Conservation (phyloP, 2,329 filamentous ascomycete genomes). For the Diaporthe humulicola region DNA sequence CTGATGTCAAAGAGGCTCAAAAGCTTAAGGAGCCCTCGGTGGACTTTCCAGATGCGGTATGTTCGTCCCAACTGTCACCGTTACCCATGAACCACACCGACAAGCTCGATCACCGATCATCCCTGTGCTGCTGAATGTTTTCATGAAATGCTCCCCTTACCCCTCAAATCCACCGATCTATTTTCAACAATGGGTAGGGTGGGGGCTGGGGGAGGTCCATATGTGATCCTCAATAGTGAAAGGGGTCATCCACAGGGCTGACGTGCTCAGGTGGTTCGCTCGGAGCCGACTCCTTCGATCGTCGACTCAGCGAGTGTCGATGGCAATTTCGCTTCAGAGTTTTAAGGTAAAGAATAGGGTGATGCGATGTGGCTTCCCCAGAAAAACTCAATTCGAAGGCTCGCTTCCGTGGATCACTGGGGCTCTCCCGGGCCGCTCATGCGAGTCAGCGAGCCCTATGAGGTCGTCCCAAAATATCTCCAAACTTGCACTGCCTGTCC, state of each 20-base stretch:
- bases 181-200: not conserved
- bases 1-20: conserved; percentile 27
- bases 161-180: conserved; percentile 2
- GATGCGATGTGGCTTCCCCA: not conserved
- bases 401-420: conserved; percentile 24
- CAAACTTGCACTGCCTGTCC: conserved; percentile 13
- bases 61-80: conserved; percentile 22
- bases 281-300: conserved; percentile 15
- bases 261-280: conserved; percentile 1
- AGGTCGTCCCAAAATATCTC: conserved; percentile 24
- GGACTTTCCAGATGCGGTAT: conserved; percentile 4
- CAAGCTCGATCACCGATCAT: conserved; percentile 9
- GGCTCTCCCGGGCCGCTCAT: not conserved
- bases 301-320: conserved; percentile 14
- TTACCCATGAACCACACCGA: not conserved
- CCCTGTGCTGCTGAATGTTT: conserved; percentile 21
- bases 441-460: conserved; percentile 23
- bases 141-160: not conserved
- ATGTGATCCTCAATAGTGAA: conserved; percentile 4
- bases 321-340: conserved; percentile 13
- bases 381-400: conserved; percentile 12
- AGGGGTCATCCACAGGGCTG: conserved; percentile 16
- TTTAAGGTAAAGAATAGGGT: conserved; percentile 20
- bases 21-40: conserved; percentile 6
- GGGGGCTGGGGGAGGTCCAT: not conserved